A percentile compares a stretch with the other conserved stretches of the same genome.
phyloP scores from a whole-genome alignment of 345 rosid genomes.

The sweet orange (Citrus sinensis) region DVS_A1.0 CM039164.1:3268001-3268500 shows the following conservation, averaged over 20 bases:
- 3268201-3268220: background rate
- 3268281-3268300: background rate
- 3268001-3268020: background rate
- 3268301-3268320: background rate
- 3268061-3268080: background rate
- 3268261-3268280: slow-evolving; percentile 6
- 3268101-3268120: no score
- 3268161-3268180: background rate
- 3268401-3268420: slow-evolving; percentile 8
- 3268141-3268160: no score
- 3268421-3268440: slow-evolving; percentile 13
- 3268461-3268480: slow-evolving; percentile 13
- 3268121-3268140: background rate
- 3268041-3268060: background rate
- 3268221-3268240: background rate
- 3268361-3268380: background rate
- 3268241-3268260: background rate
- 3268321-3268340: background rate
- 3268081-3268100: background rate
- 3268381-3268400: background rate
- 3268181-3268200: background rate
- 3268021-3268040: background rate
- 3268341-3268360: slow-evolving; percentile 21
- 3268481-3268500: slow-evolving; percentile 29
- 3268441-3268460: background rate